Percentiles rank a stretch among this genome's conserved stretches.
Conservation (phyloP, 2,329 filamentous ascomycete species). For the Fusarium armeniacum region DNA sequence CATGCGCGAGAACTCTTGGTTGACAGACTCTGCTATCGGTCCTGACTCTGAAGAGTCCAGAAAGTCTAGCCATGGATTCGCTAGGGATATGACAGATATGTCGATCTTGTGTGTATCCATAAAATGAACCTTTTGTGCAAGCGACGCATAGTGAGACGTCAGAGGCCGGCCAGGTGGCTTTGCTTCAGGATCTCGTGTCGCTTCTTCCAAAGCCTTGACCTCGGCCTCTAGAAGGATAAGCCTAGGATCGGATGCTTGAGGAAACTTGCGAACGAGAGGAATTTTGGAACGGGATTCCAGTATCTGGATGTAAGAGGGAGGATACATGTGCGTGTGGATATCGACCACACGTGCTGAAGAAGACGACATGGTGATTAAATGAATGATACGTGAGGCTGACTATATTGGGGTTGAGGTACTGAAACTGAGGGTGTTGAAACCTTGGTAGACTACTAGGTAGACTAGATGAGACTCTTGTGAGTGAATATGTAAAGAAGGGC, state of each 20-base stretch:
- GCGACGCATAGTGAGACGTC: conserved; percentile 85
- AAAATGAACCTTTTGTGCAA: conserved; percentile 84
- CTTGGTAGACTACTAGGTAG: no score
- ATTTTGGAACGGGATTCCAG: conserved; percentile 72
- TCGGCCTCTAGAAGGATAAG: conserved; percentile 74
- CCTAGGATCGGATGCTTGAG: conserved; percentile 68
- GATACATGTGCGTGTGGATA: conserved; percentile 79
- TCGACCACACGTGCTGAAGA: conserved; percentile 66
- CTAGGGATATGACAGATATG: conserved; percentile 87
- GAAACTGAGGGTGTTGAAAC: not conserved
- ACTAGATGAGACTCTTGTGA: not conserved
- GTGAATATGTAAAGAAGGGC: conserved; percentile 7
- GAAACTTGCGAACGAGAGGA: conserved; percentile 78
- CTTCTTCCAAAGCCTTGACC: conserved; percentile 61
- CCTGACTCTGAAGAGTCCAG: conserved; percentile 72
- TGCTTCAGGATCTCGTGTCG: conserved; percentile 66
- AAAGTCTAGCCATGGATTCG: conserved; percentile 96
- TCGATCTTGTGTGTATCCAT: conserved; percentile 89
- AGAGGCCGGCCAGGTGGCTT: conserved; percentile 83
- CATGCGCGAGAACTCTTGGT: conserved; percentile 81
- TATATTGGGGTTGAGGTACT: not conserved
- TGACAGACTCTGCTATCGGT: conserved; percentile 75
- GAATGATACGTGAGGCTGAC: conserved; percentile 3
- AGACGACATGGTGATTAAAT: conserved; percentile 52
- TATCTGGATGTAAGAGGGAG: conserved; percentile 72